Conservation (phyloP, 768 basidiomycete species). For the Podaxis sp. region DNA sequence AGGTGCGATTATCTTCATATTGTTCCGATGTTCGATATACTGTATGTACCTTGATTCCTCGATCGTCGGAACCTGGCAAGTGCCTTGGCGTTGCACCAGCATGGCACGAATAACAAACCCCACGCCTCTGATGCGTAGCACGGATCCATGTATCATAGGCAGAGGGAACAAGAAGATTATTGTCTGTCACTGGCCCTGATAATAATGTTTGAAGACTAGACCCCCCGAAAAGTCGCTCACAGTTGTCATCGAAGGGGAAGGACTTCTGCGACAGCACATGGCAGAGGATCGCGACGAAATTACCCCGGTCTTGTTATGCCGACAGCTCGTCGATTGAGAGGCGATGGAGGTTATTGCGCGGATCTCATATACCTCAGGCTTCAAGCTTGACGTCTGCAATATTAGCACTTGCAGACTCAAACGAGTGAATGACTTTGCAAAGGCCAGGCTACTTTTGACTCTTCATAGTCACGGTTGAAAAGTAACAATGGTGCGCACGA, state of each 20-base stretch:
- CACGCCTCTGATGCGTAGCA: not conserved
- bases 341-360: not conserved
- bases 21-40: not conserved
- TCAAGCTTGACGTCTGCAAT: too few species aligned
- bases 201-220: not conserved
- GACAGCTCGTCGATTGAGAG: constrained; percentile 11
- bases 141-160: too few species aligned
- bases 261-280: not conserved
- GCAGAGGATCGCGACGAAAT: not conserved
- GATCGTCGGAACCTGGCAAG: not conserved
- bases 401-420: too few species aligned
- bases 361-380: too few species aligned
- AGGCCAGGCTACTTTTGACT: not conserved
- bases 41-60: not conserved
- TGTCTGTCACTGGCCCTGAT: not conserved
- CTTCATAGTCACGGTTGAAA: not conserved
- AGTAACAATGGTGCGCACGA: not conserved
- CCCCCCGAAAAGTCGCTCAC: not conserved
- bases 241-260: not conserved
- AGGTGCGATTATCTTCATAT: not conserved
- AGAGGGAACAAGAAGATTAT: not conserved
- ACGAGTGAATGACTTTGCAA: not conserved
- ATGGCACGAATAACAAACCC: not conserved
- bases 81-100: not conserved
- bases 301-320: not conserved